Conservation (phyloP, 2,329 filamentous ascomycete genomes). For the Fusarium sp. region DNA sequence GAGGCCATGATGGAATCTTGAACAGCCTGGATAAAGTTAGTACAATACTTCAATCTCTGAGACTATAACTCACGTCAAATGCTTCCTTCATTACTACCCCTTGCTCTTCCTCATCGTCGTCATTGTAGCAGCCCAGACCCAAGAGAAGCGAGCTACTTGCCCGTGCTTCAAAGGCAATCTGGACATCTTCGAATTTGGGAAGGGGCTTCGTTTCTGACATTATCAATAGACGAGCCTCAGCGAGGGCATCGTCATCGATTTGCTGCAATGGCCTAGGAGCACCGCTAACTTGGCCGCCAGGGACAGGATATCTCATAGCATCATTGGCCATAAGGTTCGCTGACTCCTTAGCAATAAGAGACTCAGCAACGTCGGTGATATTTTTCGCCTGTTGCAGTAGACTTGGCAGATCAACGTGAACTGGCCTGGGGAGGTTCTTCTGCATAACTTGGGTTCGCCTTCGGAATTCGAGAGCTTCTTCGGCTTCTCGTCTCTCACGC, state of each 20-base stretch:
- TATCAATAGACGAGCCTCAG: conserved; percentile 81
- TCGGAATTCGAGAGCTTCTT: conserved; percentile 80
- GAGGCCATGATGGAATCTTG: conserved; percentile 78
- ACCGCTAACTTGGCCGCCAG: conserved; percentile 73
- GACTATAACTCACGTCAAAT: conserved; percentile 72
- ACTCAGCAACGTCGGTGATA: conserved; percentile 71
- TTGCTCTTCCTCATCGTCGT: conserved; percentile 79
- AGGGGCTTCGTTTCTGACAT: conserved; percentile 72
- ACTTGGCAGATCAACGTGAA: conserved; percentile 74
- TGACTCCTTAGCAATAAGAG: conserved; percentile 79
- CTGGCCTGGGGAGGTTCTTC: conserved; percentile 81
- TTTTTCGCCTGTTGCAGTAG: conserved; percentile 73
- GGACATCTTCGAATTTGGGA: conserved; percentile 62
- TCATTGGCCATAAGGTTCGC: conserved; percentile 86
- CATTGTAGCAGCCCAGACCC: conserved; percentile 82
- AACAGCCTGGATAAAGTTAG: conserved; percentile 63
- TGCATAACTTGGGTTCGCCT: conserved; percentile 94
- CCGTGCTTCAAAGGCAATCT: conserved; percentile 64
- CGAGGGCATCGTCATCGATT: conserved; percentile 77
- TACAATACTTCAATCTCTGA: background rate
- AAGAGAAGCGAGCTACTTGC: conserved; percentile 72
- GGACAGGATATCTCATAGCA: conserved; percentile 77
- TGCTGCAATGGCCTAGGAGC: conserved; percentile 67
- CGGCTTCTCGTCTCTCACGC: conserved; percentile 76
- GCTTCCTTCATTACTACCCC: conserved; percentile 72